Conservation (phyloP, 495 filamentous ascomycete species). For the Hypoxylon fragiforme region DNA sequence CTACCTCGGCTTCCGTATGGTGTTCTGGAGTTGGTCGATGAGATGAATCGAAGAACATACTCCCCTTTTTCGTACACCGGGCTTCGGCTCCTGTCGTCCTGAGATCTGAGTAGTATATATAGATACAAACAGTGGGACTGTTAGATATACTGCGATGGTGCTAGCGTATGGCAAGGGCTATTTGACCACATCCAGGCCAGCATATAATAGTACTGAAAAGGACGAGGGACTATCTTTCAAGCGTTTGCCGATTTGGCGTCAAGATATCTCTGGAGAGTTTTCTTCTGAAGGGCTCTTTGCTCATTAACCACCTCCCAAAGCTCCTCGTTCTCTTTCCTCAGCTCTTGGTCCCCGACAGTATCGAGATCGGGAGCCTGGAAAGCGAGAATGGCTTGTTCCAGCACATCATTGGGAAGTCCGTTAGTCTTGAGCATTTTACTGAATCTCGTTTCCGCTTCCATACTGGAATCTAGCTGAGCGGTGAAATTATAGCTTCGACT, state of each 20-base stretch:
- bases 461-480: constrained; percentile 58
- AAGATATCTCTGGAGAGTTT: constrained; percentile 50
- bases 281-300: constrained; percentile 51
- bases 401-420: constrained; percentile 41
- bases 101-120: too few relatives aligned
- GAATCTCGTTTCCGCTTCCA: constrained; percentile 42
- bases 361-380: constrained; percentile 39
- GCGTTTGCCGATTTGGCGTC: constrained; percentile 39
- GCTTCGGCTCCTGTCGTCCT: too few relatives aligned
- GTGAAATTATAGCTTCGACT: constrained; percentile 70
- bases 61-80: too few relatives aligned
- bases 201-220: not conserved
- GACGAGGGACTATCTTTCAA: constrained; percentile 8
- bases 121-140: too few relatives aligned
- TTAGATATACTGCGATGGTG: too few relatives aligned
- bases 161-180: too few relatives aligned
- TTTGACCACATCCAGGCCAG: too few relatives aligned
- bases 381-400: constrained; percentile 45
- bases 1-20: too few relatives aligned
- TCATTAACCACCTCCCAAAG: constrained; percentile 56
- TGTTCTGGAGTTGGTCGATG: too few relatives aligned
- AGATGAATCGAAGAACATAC: too few relatives aligned
- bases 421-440: constrained; percentile 43
- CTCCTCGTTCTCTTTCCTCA: constrained; percentile 55
- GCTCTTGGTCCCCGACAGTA: constrained; percentile 42